These are phyloP conservation scores for Penicillium pulvis DNA, from an alignment of 495 filamentous ascomycete species.

Conservation along the genomic window DNA sequence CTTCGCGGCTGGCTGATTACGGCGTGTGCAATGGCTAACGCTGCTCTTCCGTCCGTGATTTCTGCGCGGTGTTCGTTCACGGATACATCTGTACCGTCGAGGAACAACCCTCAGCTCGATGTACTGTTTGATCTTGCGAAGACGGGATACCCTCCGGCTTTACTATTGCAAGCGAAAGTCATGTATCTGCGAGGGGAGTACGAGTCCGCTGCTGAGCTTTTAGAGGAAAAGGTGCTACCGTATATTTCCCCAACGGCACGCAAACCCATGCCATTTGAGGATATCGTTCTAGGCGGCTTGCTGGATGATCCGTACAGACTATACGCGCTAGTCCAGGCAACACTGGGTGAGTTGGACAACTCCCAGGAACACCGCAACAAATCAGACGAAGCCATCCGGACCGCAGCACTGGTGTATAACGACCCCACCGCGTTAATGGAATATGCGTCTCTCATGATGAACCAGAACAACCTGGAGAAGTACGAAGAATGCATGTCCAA, in stretches of 20 bases:
- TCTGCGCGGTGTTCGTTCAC: slow-evolving; percentile 15
- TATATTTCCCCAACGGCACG: slow-evolving; percentile 18
- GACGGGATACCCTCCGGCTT: slow-evolving; percentile 31
- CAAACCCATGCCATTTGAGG: neutral
- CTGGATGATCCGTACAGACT: slow-evolving; percentile 31
- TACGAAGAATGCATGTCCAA: slow-evolving; percentile 43
- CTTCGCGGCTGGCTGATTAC: slow-evolving; percentile 29
- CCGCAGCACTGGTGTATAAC: slow-evolving; percentile 35
- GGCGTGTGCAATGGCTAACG: slow-evolving; percentile 31
- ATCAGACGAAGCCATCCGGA: slow-evolving; percentile 16
- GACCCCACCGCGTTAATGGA: slow-evolving; percentile 32
- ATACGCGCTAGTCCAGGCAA: slow-evolving; percentile 26
- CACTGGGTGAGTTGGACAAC: slow-evolving; percentile 4
- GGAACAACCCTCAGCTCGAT: neutral
- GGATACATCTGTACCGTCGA: neutral
- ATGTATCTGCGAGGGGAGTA: slow-evolving; percentile 25
- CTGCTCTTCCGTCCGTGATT: slow-evolving; percentile 13
- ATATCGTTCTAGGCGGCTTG: slow-evolving; percentile 10
- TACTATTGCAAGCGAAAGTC: slow-evolving; percentile 35
- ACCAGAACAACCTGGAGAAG: slow-evolving; percentile 20
- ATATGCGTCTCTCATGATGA: slow-evolving; percentile 29
- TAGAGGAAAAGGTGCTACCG: slow-evolving; percentile 28
- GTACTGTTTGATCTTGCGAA: slow-evolving; percentile 22
- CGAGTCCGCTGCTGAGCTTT: slow-evolving; percentile 24
- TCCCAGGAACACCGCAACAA: slow-evolving; percentile 7